Conservation (phyloP, 495 filamentous ascomycete species). For the Penicillium soppii region DNA sequence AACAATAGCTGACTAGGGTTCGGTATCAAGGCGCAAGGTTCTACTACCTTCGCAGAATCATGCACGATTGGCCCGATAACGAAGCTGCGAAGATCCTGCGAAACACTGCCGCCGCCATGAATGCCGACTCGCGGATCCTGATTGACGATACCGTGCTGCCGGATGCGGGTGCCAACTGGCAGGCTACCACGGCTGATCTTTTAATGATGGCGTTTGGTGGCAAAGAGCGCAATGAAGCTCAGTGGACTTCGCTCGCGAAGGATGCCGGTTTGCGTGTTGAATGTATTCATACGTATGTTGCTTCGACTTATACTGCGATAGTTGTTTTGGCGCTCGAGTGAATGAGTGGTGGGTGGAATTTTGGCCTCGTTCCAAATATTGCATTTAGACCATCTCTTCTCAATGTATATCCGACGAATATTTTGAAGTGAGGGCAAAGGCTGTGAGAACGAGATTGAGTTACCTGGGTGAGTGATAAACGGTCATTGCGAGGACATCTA, state of each 20-base stretch:
- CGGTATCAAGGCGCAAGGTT: slow-evolving; percentile 29
- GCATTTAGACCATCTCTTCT: too few relatives aligned
- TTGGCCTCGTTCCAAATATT: too few relatives aligned
- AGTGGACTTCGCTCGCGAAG: slow-evolving; percentile 41
- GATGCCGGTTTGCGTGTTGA: slow-evolving; percentile 41
- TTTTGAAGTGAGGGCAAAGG: too few relatives aligned
- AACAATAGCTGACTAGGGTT: slow-evolving; percentile 9
- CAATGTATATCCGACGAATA: too few relatives aligned
- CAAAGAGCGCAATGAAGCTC: slow-evolving; percentile 32
- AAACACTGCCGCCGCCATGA: slow-evolving; percentile 33
- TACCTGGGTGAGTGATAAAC: too few relatives aligned
- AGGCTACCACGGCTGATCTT: slow-evolving; percentile 32
- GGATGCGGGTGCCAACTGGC: slow-evolving; percentile 29
- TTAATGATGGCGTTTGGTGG: slow-evolving; percentile 39
- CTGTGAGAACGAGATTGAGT: too few relatives aligned
- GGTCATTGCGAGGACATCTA: too few relatives aligned
- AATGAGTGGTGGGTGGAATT: neutral
- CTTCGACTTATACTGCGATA: slow-evolving; percentile 20
- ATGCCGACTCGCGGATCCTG: slow-evolving; percentile 33
- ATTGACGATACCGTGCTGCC: slow-evolving; percentile 43
- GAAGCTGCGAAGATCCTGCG: slow-evolving; percentile 31
- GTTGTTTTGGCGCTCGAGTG: slow-evolving; percentile 23
- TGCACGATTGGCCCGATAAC: slow-evolving; percentile 41
- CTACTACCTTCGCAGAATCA: slow-evolving; percentile 43
- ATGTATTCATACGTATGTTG: slow-evolving; percentile 38